Evolutionary conservation across 1,284 basidiomycete species (phyloP).

Genomic region (Termitomyces sp.): DNA sequence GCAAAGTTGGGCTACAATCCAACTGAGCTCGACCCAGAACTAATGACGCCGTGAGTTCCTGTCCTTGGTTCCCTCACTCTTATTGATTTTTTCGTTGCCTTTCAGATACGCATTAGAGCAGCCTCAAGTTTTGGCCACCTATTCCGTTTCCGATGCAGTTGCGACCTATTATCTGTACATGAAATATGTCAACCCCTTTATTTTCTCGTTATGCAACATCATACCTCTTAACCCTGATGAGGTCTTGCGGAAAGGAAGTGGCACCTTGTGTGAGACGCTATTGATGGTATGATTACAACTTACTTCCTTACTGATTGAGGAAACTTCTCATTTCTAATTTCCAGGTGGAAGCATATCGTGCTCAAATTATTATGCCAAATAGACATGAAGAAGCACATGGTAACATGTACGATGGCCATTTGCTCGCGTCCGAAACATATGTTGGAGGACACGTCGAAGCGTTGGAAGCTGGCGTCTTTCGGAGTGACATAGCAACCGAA

Average conservation of each 20-base stretch:
- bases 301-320: not conserved
- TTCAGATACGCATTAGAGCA: constrained; percentile 92
- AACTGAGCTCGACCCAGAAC: constrained; percentile 95
- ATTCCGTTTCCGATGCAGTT: constrained; percentile 99
- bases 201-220: constrained; percentile 99
- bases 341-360: constrained; percentile 93
- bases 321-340: constrained; percentile 1
- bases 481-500: constrained; percentile 91
- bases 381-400: constrained; percentile 91
- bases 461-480: constrained; percentile 96
- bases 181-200: constrained; percentile 99
- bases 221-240: constrained; percentile 98
- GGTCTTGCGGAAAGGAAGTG: constrained; percentile 92
- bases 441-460: constrained; percentile 99
- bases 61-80: not conserved
- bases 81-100: not conserved
- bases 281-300: constrained; percentile 74
- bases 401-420: constrained; percentile 92
- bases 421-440: constrained; percentile 96
- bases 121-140: constrained; percentile 92
- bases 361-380: constrained; percentile 96
- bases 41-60: constrained; percentile 93
- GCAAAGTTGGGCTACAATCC: constrained; percentile 97
- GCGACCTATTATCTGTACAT: constrained; percentile 99
- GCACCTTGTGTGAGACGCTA: constrained; percentile 95